Evolutionary conservation across 306 rosid genomes (phyloP), one percentile per base, ranked within the genome.

Genomic region (Begonia fuchsioides): DNA sequence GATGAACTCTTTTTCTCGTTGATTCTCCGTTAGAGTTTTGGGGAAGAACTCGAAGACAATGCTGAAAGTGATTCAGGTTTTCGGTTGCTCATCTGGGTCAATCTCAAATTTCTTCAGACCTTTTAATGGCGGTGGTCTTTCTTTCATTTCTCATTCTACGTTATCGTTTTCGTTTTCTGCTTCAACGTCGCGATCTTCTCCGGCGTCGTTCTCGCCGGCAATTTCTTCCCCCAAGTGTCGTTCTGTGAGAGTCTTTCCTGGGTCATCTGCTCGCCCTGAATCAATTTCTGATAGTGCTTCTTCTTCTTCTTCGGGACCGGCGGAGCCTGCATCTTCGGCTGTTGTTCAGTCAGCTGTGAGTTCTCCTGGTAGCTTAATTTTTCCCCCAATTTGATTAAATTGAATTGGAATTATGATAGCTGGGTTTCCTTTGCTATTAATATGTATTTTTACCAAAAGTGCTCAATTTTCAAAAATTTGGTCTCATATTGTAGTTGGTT

Each of bases 21-120:
- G 35, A 26, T 26, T 26, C 35, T 26, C 35, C 35, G 7, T 26
- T 3, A 2, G 35, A 26, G 35, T 26, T 26, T 26, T 26, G 35
- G 35, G 35, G 8, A 20, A 49, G 54, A 35, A 38, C 17, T 56
- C 17, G 53, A 32, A 50, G 32, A 67, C 49, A 59, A 73, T 80
- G 94, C 84, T 77, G 18, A 82, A 72, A 62, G 70, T 69, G 17
- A 56, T 73, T 68, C 94, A 79, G 55, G 51, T 77, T 44, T 58
- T 68, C 66, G 50, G 77, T 41, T 71, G 49, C 66, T 77, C 83
- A 17, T 68, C 73, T 45, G 77, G 70, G 16, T 71, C 78, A 15
- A 69, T 72, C 32, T 52, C 71, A 60, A 67, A 61, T 39, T 63
- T 60, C 26, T 71, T 62, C 68, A 70, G 64, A 53, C 76, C 86